Conservation (phyloP, 2,329 filamentous ascomycete species). For the Colletotrichum cordylinicola region DNA sequence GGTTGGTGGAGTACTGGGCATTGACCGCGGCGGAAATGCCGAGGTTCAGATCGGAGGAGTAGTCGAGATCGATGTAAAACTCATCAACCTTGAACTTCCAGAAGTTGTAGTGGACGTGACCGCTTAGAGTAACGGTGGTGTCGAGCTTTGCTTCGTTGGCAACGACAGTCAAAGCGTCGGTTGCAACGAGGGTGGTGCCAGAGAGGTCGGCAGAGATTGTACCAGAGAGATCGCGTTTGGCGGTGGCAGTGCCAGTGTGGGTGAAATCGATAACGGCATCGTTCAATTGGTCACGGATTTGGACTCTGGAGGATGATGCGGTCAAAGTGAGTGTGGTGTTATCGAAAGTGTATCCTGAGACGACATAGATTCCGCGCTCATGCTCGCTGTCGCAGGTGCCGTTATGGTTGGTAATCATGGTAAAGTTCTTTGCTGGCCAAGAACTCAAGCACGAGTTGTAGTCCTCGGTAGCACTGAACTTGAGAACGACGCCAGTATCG, state of each 20-base stretch:
- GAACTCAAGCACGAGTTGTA: constrained; percentile 23
- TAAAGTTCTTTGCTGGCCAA: constrained; percentile 28
- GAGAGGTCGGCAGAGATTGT: constrained; percentile 8
- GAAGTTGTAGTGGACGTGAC: constrained; percentile 45
- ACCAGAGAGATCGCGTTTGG: constrained; percentile 12
- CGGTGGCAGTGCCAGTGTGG: constrained; percentile 11
- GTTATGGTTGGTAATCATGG: constrained; percentile 47
- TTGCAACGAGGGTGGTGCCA: constrained; percentile 7
- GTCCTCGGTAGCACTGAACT: constrained; percentile 16
- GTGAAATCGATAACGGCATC: constrained; percentile 20
- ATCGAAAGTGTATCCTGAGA: constrained; percentile 22
- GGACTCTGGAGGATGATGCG: neutral
- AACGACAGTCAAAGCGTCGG: constrained; percentile 36
- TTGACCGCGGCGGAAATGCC: constrained; percentile 38
- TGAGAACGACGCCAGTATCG: constrained; percentile 14
- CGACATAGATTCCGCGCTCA: constrained; percentile 44
- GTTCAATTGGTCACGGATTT: constrained; percentile 17
- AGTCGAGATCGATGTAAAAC: constrained; percentile 48
- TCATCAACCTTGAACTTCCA: constrained; percentile 33
- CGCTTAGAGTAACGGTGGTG: constrained; percentile 42
- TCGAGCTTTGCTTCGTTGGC: constrained; percentile 39
- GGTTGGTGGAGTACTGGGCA: constrained; percentile 35
- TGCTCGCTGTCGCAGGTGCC: constrained; percentile 42
- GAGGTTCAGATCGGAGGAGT: constrained; percentile 33
- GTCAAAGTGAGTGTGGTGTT: constrained; percentile 5